Evolutionary conservation across 2,329 filamentous ascomycete genomes (phyloP), one percentile per base, ranked within the genome.

Genomic region (Aspergillus fijiensis): DNA sequence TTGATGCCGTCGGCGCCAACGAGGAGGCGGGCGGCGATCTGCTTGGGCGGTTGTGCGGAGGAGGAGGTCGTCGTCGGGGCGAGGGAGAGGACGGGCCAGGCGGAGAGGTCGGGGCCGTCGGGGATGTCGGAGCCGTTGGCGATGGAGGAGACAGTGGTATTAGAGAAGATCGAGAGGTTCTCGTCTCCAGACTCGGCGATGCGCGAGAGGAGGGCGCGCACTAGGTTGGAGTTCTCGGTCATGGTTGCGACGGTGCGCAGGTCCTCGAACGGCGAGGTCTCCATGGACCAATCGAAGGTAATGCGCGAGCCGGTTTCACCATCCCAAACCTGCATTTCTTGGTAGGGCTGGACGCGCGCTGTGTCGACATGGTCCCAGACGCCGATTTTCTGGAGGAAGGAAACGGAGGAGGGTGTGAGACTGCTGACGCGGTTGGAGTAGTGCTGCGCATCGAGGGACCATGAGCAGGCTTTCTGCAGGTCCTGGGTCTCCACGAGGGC

Each of bases 281-380:
- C 80, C 42, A 79, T 73, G 5, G 79, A 79, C 89, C 88, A 90
- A 77, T 95, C 90, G 75, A 99, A 99, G 67, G 91, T 89, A 73
- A 99, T 95, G 67, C 88, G 86, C 39, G 92, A 91, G 60, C 87
- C 92, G 47, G 90, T 91, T 59, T 96, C 86, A 63, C 94, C 96
- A 75, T 99, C 95, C 95, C 96, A 99, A 33, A 98, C 95, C 75
- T 96, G 90, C 95, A 99, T 99, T 69, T 94, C 90, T 61, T 96
- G 88, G 76, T 97, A 99, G 0, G 88, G 85, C 79, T 97, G 93
- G 35, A 95, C 86, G 33, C 95, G 87, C 5, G 85, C 81, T 48
- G 82, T 79, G 66, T 90, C 84, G 62, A 97, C 80, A 71, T 96
- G 87, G 6, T 82, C 72, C 95, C 94, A 98, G 53, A 89, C 92